phyloP scores from a whole-genome alignment of 73 alveolate genomes.

The Stentor coeruleus region DNA sequence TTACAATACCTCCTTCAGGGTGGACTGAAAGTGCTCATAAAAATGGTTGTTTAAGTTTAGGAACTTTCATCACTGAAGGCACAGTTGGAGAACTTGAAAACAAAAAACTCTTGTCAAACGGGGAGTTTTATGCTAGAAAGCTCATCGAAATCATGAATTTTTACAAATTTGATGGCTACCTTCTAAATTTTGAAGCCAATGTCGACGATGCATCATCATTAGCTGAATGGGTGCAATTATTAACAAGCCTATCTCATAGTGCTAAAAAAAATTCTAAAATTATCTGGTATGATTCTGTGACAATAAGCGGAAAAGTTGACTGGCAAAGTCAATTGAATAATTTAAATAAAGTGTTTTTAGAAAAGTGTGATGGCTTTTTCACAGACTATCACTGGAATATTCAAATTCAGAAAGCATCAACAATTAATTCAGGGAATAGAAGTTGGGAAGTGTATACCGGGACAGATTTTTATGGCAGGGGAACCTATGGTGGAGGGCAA shows the following conservation, averaged over 20 bases:
- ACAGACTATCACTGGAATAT: conserved; percentile 57
- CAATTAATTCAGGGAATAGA: not conserved
- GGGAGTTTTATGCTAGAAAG: conserved; percentile 24
- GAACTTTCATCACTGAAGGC: conserved; percentile 57
- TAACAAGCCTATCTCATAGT: not conserved
- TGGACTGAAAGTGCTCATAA: conserved; percentile 45
- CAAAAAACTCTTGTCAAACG: conserved; percentile 31
- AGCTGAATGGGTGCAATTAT: not conserved
- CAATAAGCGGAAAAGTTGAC: conserved; percentile 27
- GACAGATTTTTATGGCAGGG: conserved; percentile 55
- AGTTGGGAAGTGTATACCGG: conserved; percentile 47
- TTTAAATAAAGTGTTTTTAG: conserved; percentile 33
- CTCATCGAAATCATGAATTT: not conserved
- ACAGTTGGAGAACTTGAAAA: conserved; percentile 47
- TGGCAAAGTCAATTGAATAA: conserved; percentile 40
- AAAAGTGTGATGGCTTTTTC: conserved; percentile 51
- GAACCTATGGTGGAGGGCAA: conserved; percentile 61
- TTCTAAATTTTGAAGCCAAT: not conserved
- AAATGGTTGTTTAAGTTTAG: conserved; percentile 40
- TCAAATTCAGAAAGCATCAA: conserved; percentile 24
- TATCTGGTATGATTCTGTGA: conserved; percentile 57
- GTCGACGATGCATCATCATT: not conserved
- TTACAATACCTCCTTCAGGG: conserved; percentile 54
- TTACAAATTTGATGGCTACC: conserved; percentile 13
- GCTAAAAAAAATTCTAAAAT: conserved; percentile 15